Conservation (phyloP, 1,284 basidiomycete species). For the Cutaneotrichosporon sp. region DNA sequence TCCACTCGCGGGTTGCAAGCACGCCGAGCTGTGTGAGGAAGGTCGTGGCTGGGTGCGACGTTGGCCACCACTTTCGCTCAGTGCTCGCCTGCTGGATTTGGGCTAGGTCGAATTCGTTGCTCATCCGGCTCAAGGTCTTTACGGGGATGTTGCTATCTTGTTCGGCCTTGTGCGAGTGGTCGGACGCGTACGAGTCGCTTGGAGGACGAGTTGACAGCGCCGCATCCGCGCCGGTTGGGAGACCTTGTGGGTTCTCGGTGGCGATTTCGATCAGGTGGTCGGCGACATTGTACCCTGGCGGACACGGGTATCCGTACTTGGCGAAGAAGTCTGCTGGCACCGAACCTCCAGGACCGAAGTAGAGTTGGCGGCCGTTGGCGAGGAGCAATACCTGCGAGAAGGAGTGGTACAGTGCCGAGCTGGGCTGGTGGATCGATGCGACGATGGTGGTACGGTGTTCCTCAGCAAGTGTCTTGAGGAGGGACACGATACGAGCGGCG, state of each 20-base stretch:
- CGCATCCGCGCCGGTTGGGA: slow-evolving; percentile 39
- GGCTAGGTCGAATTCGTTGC: slow-evolving; percentile 26
- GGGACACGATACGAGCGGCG: slow-evolving; percentile 71
- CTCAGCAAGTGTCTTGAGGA: slow-evolving; percentile 70
- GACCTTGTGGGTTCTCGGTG: slow-evolving; percentile 58
- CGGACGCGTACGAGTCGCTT: slow-evolving; percentile 3
- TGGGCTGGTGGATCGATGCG: slow-evolving; percentile 80
- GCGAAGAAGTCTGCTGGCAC: slow-evolving; percentile 67
- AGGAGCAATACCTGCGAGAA: slow-evolving; percentile 80
- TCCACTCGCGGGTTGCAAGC: slow-evolving; percentile 76
- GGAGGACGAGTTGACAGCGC: slow-evolving; percentile 2
- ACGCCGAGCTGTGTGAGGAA: slow-evolving; percentile 83
- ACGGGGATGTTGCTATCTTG: neutral
- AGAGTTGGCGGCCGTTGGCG: slow-evolving; percentile 72
- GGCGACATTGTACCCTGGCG: slow-evolving; percentile 79
- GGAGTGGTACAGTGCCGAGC: slow-evolving; percentile 76
- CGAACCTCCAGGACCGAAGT: slow-evolving; percentile 70
- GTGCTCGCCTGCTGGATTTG: neutral
- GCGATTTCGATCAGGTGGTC: slow-evolving; percentile 85
- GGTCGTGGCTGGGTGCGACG: slow-evolving; percentile 56
- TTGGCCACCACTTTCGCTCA: slow-evolving; percentile 13
- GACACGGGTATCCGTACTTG: slow-evolving; percentile 56
- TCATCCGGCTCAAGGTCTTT: slow-evolving; percentile 3
- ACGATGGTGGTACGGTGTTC: slow-evolving; percentile 73
- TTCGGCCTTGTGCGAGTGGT: neutral